Base-by-base conservation (phyloP, 345 rosid species). In the Lepidium africanum region DNA sequence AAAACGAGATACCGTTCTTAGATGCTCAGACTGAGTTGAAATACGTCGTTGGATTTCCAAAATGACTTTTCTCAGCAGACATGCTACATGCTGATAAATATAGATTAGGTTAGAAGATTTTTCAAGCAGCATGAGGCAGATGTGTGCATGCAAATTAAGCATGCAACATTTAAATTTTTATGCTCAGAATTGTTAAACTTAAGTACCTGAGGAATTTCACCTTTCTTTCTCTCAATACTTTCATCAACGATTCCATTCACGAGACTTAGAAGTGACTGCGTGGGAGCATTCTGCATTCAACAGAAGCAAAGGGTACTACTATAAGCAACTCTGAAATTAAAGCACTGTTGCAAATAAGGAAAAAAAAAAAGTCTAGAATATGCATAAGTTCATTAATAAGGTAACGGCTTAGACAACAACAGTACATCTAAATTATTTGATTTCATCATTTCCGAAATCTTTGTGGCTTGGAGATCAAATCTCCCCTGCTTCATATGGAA, bases 1-100 rank as follows among this genome's bases (percentile, higher is more conserved):
- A 50, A 43, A 36, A 49, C 33, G 7, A 59, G 50, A 74, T 84
- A 93, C 98, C 65, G 89, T 93, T 90, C 92, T 81, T 62, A 93
- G 69, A 71, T 90, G 97, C 40, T 90, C 97, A 58, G 97, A 87
- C 78, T 93, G 98, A 59, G 98, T 93, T 56, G 97, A 88, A 73
- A 93, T 85, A 3, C 98, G 94, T n/a, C 96, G 81, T 80, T 86
- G 96, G 59, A 93, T 90, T 85, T 93, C 97, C 81, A 74, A 94
- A 59, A 90, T 91, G 16, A 85, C 94, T 79, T 87, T 90, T 63
- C 91, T 83, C 64, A 93, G 51, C 11, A 93, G 85, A 69, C 83
- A 83, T 8, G 88, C 94, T 21, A 84, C 94, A 71, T 90, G 92
- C 98, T 93, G 89, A 54, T 42, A 52, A 77, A 66, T 17, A 74